phyloP scores from a whole-genome alignment of 192 early-diverging fungal genomes.

The Coemansia reversa region DNA sequence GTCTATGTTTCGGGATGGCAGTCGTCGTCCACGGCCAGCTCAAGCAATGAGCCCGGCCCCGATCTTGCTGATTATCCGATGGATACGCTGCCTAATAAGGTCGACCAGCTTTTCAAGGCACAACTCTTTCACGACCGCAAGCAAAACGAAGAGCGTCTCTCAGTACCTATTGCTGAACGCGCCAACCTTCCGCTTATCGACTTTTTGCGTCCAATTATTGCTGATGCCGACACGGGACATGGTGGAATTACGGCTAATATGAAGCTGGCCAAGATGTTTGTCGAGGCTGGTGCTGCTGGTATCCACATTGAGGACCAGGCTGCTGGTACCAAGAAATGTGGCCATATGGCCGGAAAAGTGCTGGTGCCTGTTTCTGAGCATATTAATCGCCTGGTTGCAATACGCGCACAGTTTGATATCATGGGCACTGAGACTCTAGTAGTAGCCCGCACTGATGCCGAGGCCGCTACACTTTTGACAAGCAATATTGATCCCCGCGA shows the following conservation, averaged over 20 bases:
- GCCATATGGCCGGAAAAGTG: constrained; percentile 99
- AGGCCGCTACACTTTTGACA: constrained; percentile 94
- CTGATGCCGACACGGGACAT: constrained; percentile 97
- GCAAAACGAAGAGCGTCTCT: constrained; percentile 87
- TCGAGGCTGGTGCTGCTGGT: constrained; percentile 93
- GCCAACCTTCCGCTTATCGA: constrained; percentile 73
- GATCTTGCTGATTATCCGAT: constrained; percentile 99
- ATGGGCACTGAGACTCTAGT: constrained; percentile 95
- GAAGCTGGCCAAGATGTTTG: constrained; percentile 97
- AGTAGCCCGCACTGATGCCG: constrained; percentile 94
- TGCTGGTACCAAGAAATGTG: constrained; percentile 97
- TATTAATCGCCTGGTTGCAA: constrained; percentile 93
- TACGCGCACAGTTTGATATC: constrained; percentile 96
- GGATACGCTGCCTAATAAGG: constrained; percentile 98
- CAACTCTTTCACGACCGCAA: constrained; percentile 97
- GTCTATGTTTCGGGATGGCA: constrained; percentile 99
- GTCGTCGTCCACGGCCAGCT: constrained; percentile 92
- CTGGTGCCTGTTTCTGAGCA: constrained; percentile 97
- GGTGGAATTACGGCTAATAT: constrained; percentile 97
- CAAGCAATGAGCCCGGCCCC: constrained; percentile 94
- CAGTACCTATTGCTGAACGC: constrained; percentile 64
- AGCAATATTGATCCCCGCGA: constrained; percentile 95
- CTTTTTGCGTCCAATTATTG: constrained; percentile 92
- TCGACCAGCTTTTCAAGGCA: constrained; percentile 96
- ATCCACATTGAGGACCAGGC: constrained; percentile 94